These are phyloP conservation scores for Helenozyma baotianmanensis DNA, from an alignment of 805 yeast species.

Conservation along the genomic window DNA sequence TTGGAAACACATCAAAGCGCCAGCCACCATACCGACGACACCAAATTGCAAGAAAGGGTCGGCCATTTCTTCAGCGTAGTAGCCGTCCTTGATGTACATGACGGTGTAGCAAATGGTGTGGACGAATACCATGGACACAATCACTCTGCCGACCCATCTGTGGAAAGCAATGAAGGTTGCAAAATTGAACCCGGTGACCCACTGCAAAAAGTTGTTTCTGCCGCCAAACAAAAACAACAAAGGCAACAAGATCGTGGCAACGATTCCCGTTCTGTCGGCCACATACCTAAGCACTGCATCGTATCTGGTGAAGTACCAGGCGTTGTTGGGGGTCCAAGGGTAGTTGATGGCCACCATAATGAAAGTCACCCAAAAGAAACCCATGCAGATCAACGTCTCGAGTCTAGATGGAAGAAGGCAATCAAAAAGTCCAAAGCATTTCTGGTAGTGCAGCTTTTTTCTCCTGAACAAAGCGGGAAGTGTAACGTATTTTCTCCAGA, in stretches of 20 bases:
- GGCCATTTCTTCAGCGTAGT: slow-evolving; percentile 3
- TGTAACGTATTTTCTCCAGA: slow-evolving; percentile 31
- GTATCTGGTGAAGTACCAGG: slow-evolving; percentile 24
- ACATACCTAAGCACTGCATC: slow-evolving; percentile 8
- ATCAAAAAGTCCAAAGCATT: slow-evolving; percentile 19
- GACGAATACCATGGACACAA: slow-evolving; percentile 12
- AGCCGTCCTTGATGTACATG: slow-evolving; percentile 1
- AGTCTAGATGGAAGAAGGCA: slow-evolving; percentile 23
- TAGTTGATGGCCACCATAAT: slow-evolving; percentile 14
- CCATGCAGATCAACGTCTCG: slow-evolving; percentile 20
- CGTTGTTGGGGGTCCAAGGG: slow-evolving; percentile 26
- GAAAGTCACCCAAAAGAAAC: slow-evolving; percentile 16
- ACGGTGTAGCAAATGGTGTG: slow-evolving; percentile 12
- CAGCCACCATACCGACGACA: slow-evolving; percentile 7
- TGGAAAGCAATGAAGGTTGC: slow-evolving; percentile 15
- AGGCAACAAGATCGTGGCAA: slow-evolving; percentile 15
- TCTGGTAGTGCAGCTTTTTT: slow-evolving; percentile 24
- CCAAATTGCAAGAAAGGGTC: slow-evolving; percentile 13
- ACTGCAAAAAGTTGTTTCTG: slow-evolving; percentile 17
- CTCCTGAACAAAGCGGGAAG: slow-evolving; percentile 35
- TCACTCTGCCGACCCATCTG: slow-evolving; percentile 16
- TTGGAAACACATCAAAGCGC: slow-evolving; percentile 14
- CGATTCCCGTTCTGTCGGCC: slow-evolving; percentile 14
- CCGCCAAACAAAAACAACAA: slow-evolving; percentile 16
- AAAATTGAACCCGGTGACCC: slow-evolving; percentile 17